phyloP scores from a whole-genome alignment of 805 yeast genomes.

The Saccharomycopsis malanga region DNA sequence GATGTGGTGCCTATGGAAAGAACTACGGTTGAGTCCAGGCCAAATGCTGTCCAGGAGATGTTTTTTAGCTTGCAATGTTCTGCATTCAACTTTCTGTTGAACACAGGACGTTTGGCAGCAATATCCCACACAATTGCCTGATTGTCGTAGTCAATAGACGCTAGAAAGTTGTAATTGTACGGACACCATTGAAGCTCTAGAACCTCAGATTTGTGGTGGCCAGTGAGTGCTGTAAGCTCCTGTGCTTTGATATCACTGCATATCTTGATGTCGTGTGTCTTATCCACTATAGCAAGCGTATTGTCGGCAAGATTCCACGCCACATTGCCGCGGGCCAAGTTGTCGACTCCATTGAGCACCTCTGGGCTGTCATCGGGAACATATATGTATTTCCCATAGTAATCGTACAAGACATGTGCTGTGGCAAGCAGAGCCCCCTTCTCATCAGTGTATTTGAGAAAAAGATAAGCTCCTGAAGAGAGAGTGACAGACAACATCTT shows the following conservation, averaged over 20 bases:
- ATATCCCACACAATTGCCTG: conserved; percentile 52
- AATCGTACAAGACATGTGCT: conserved; percentile 28
- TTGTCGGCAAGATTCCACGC: conserved; percentile 45
- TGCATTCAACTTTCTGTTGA: conserved; percentile 28
- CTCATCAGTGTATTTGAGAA: neutral
- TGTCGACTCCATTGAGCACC: conserved; percentile 31
- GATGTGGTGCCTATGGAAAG: conserved; percentile 32
- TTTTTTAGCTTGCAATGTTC: conserved; percentile 25
- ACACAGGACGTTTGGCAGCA: conserved; percentile 29
- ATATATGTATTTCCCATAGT: conserved; percentile 33
- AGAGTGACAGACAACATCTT: conserved; percentile 53
- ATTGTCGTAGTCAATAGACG: conserved; percentile 49
- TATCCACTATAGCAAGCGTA: conserved; percentile 58
- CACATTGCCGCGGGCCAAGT: conserved; percentile 33
- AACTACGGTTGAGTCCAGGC: conserved; percentile 21
- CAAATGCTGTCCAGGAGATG: conserved; percentile 29
- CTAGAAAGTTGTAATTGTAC: conserved; percentile 47
- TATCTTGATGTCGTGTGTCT: conserved; percentile 34
- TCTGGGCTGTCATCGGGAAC: conserved; percentile 36
- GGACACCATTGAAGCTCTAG: conserved; percentile 57
- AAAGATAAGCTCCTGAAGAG: conserved; percentile 51
- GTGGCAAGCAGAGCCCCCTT: conserved; percentile 3
- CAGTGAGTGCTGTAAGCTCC: conserved; percentile 3
- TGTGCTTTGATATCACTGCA: neutral
- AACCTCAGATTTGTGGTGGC: conserved; percentile 27